These are phyloP conservation scores for Eutrema salsugineum DNA, from an alignment of 441 rosid species.

Conservation along the genomic window DNA sequence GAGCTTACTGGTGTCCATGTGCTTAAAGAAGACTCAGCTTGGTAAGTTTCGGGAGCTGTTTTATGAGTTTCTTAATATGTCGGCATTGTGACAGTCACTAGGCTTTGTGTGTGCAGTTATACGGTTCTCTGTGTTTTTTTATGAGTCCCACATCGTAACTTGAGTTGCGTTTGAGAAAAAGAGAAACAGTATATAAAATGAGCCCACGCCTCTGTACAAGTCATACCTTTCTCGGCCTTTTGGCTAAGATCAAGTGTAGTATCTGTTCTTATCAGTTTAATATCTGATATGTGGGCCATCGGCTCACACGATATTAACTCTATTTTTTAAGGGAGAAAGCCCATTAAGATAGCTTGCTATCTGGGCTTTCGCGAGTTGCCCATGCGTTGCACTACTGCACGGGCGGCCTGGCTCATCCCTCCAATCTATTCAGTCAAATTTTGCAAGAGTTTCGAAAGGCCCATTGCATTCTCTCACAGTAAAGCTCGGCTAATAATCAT, in stretches of 20 bases:
- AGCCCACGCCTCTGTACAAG: rapidly evolving
- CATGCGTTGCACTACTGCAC: slow-evolving; percentile 14
- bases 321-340: slow-evolving; percentile 9
- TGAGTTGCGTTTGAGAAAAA: neutral
- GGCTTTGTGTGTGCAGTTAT: neutral
- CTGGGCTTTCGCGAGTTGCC: neutral
- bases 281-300: neutral
- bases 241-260: slow-evolving; percentile 98
- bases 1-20: slow-evolving; percentile 27
- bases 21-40: slow-evolving; percentile 31
- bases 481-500: no score
- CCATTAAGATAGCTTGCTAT: slow-evolving; percentile 2
- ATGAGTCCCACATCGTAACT: slow-evolving; percentile 6
- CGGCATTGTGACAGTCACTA: slow-evolving; percentile 7
- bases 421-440: neutral
- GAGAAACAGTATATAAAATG: neutral
- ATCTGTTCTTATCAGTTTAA: slow-evolving; percentile 86
- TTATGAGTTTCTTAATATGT: slow-evolving; percentile 25
- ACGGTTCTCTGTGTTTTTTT: no score
- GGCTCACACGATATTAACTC: neutral
- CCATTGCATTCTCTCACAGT: neutral
- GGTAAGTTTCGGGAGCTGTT: slow-evolving; percentile 31
- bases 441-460: no score
- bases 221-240: slow-evolving; percentile 43
- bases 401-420: slow-evolving; percentile 3